Evolutionary conservation across 768 basidiomycete species (phyloP).

Genomic region (Arthromyces matolae): DNA sequence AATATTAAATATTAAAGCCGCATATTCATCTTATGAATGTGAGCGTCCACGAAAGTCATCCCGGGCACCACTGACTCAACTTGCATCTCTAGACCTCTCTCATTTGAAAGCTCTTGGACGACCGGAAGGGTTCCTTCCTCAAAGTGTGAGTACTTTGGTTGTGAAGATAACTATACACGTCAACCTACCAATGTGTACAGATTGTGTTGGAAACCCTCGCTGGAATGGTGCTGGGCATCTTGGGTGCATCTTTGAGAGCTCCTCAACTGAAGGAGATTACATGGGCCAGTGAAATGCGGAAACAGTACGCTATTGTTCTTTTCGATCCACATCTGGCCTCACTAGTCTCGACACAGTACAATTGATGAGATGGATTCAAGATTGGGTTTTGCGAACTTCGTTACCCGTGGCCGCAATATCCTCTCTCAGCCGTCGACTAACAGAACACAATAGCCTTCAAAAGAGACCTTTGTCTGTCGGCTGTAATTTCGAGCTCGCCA

Average conservation of each 20-base stretch:
- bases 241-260: constrained; percentile 71
- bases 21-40: constrained; percentile 82
- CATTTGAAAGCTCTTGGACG: constrained; percentile 71
- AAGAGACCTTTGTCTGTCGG: background rate
- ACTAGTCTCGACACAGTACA: constrained; percentile 40
- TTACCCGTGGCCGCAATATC: constrained; percentile 54
- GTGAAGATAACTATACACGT: background rate
- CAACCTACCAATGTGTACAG: constrained; percentile 32
- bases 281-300: constrained; percentile 88
- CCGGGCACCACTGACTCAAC: constrained; percentile 1
- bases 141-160: constrained; percentile 42
- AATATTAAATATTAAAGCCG: constrained; percentile 47
- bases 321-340: no score
- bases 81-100: constrained; percentile 56
- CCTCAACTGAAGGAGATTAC: constrained; percentile 75
- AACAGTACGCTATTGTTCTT: constrained; percentile 59
- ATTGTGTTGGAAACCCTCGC: constrained; percentile 63
- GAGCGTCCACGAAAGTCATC: constrained; percentile 24
- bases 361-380: constrained; percentile 78
- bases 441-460: background rate
- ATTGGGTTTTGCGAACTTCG: constrained; percentile 57
- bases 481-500: no score
- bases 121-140: constrained; percentile 64
- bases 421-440: constrained; percentile 22
- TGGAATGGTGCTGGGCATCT: constrained; percentile 60